phyloP scores from a whole-genome alignment of 75 land plant species.

The Pinus albicaulis region DNA sequence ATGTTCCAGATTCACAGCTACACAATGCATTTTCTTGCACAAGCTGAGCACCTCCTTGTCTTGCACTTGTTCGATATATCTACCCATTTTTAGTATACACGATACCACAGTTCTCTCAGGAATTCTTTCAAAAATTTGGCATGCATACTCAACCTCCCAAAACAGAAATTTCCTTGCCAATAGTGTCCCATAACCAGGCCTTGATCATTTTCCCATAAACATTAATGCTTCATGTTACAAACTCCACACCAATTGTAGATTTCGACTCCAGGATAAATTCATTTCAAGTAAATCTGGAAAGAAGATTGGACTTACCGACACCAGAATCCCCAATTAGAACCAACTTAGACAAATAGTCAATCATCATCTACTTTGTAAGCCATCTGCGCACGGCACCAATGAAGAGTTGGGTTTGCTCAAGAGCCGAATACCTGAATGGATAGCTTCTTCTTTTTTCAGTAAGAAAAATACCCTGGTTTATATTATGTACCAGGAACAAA shows the following conservation, averaged over 20 bases:
- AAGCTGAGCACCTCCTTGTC: too few relatives aligned
- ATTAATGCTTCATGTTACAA: conserved; percentile 38
- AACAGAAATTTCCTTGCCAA: conserved; percentile 54
- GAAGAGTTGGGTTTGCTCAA: neutral
- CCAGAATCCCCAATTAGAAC: conserved; percentile 44
- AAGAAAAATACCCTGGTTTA: too few relatives aligned
- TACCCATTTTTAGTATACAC: too few relatives aligned
- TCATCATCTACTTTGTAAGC: conserved; percentile 12
- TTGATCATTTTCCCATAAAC: conserved; percentile 46
- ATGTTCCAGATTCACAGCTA: too few relatives aligned
- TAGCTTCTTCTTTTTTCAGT: too few relatives aligned
- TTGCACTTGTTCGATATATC: too few relatives aligned
- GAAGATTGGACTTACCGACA: conserved; percentile 39
- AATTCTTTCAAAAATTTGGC: too few relatives aligned
- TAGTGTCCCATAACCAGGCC: conserved; percentile 80
- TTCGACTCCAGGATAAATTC: conserved; percentile 36
- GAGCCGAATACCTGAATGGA: neutral
- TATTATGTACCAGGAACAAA: too few relatives aligned
- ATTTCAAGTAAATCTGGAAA: conserved; percentile 27
- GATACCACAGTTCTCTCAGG: too few relatives aligned
- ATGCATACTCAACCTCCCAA: too few relatives aligned
- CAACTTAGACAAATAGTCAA: conserved; percentile 41
- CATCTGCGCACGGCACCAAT: neutral
- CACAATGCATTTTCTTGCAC: too few relatives aligned
- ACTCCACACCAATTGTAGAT: conserved; percentile 51